These are phyloP conservation scores for Zalaria obscura DNA, from an alignment of 2,329 filamentous ascomycete genomes.

Conservation along the genomic window DNA sequence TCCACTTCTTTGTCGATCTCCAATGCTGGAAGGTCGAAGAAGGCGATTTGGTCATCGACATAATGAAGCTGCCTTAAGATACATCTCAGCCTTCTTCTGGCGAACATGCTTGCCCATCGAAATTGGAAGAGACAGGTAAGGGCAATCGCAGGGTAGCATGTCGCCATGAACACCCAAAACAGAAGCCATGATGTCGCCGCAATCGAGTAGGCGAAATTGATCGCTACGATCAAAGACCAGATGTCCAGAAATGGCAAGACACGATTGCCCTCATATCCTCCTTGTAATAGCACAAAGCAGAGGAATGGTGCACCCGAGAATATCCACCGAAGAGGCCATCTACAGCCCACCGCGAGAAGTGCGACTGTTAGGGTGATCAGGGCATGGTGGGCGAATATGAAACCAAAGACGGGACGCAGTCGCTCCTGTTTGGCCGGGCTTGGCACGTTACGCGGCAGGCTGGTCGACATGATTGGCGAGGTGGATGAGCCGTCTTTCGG, in stretches of 20 bases:
- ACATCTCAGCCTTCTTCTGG: conserved; percentile 20
- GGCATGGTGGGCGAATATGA: not conserved
- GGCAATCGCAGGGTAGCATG: conserved; percentile 28
- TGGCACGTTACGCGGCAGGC: not conserved
- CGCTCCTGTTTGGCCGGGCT: not conserved
- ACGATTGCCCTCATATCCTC: conserved; percentile 19
- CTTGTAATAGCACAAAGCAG: conserved; percentile 20
- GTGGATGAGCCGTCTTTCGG: too few species aligned
- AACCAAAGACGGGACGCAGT: not conserved
- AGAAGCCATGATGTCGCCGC: conserved; percentile 39
- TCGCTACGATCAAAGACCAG: conserved; percentile 31
- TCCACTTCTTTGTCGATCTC: conserved; percentile 41
- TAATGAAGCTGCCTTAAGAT: conserved; percentile 31
- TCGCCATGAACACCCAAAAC: conserved; percentile 26
- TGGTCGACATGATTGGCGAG: too few species aligned
- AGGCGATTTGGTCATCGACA: conserved; percentile 35
- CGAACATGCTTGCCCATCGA: conserved; percentile 21
- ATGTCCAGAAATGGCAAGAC: conserved; percentile 30
- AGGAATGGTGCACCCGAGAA: conserved; percentile 27
- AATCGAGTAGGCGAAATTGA: conserved; percentile 34
- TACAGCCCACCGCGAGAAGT: conserved; percentile 3
- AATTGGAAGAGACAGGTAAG: conserved; percentile 35
- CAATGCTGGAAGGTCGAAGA: conserved; percentile 35
- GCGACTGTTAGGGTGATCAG: not conserved
- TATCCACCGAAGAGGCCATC: conserved; percentile 22